A percentile compares a stretch with the other conserved stretches of the same genome.
Evolutionary conservation across 495 filamentous ascomycete genomes (phyloP).

Genomic region (Hyaloscypha bicolor): DNA sequence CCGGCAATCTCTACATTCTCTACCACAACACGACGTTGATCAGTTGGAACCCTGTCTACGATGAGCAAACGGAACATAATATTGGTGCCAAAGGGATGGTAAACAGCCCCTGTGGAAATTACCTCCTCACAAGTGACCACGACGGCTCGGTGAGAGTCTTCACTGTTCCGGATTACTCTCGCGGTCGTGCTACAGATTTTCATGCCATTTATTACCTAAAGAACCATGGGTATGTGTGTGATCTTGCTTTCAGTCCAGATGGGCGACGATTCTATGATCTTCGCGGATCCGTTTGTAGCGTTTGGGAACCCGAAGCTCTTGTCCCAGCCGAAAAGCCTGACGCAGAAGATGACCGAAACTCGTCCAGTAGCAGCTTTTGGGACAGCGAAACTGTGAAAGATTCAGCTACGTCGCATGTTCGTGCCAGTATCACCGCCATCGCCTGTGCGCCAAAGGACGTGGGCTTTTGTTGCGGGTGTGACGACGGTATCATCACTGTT

Average conservation of each 20-base stretch:
- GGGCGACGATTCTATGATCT: neutral
- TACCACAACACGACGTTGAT: slow-evolving; percentile 34
- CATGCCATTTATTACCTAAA: too few relatives aligned
- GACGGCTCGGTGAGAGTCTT: slow-evolving; percentile 33
- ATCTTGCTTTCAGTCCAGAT: neutral
- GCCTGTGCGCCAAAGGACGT: too few relatives aligned
- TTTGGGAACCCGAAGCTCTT: neutral
- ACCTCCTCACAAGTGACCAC: slow-evolving; percentile 32
- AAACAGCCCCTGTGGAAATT: slow-evolving; percentile 32
- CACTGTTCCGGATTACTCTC: slow-evolving; percentile 27
- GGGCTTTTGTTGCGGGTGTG: too few relatives aligned
- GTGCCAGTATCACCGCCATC: too few relatives aligned
- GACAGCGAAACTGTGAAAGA: too few relatives aligned
- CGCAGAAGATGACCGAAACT: neutral
- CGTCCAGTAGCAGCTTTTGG: too few relatives aligned
- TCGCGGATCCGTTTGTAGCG: neutral
- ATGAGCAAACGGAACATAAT: neutral
- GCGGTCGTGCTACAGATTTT: too few relatives aligned
- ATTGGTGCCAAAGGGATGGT: slow-evolving; percentile 20
- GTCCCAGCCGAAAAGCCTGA: neutral
- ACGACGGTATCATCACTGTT: too few relatives aligned
- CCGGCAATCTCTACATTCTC: slow-evolving; percentile 30
- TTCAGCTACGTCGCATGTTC: too few relatives aligned
- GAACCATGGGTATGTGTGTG: too few relatives aligned
- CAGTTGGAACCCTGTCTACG: slow-evolving; percentile 32